Evolutionary conservation across 139 green algal species (phyloP).

Genomic region (Spirogloea muscicola): DNA sequence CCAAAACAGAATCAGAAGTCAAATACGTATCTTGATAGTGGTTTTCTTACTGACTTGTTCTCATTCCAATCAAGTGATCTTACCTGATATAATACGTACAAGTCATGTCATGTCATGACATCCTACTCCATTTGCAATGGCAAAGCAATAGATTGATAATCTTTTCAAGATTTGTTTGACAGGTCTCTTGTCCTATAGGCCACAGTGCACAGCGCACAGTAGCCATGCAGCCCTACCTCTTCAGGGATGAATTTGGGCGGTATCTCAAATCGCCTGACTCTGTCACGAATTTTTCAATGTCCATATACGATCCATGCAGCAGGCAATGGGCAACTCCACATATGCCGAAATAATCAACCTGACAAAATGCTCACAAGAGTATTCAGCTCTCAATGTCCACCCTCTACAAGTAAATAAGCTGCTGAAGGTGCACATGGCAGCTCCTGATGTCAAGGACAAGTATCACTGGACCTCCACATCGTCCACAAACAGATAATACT

Average conservation of each 20-base stretch:
- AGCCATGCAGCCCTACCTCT: conserved; percentile 7
- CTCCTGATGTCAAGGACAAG: neutral
- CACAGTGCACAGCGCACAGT: neutral
- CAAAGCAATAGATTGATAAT: too few species aligned
- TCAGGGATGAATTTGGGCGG: neutral
- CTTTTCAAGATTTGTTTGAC: neutral
- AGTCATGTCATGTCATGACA: too few species aligned
- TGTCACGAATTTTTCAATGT: conserved; percentile 34
- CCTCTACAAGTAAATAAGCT: neutral
- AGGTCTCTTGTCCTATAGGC: neutral
- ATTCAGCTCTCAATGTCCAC: too few species aligned
- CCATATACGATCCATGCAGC: conserved; percentile 52
- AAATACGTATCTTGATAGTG: neutral
- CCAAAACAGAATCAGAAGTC: conserved; percentile 3
- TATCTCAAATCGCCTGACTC: neutral
- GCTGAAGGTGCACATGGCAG: neutral
- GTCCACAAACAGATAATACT: neutral
- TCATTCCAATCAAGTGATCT: neutral
- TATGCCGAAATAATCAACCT: conserved; percentile 25
- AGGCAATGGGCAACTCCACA: conserved; percentile 47
- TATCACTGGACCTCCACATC: neutral
- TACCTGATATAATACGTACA: too few species aligned
- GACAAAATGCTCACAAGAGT: neutral
- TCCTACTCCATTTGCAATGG: too few species aligned
- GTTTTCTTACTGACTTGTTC: neutral